These are phyloP conservation scores for Mantamonas sphyraenae DNA, from an alignment of 78 protist species.

Conservation along the genomic window DNA sequence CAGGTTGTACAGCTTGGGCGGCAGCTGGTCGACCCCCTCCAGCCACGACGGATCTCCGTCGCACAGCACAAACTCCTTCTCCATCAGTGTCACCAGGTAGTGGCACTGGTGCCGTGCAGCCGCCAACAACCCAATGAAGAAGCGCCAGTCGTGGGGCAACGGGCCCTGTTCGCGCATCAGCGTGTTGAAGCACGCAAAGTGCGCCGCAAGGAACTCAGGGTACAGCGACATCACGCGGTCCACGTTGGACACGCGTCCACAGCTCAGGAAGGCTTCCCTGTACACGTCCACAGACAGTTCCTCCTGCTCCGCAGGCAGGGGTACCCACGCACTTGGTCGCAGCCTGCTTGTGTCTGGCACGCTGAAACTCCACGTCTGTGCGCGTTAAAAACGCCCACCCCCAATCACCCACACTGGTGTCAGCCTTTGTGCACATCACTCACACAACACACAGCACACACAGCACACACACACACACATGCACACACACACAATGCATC, in stretches of 20 bases:
- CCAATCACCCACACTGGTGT: too few relatives aligned
- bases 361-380: too few relatives aligned
- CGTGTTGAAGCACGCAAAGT: neutral
- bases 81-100: constrained; percentile 51
- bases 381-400: too few relatives aligned
- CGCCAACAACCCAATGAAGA: constrained; percentile 57
- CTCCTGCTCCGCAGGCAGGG: too few relatives aligned
- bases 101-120: constrained; percentile 19
- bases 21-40: constrained; percentile 49
- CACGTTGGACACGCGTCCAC: neutral
- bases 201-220: neutral
- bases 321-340: too few relatives aligned
- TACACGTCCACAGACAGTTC: too few relatives aligned
- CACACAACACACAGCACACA: too few relatives aligned
- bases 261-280: too few relatives aligned
- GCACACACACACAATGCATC: too few relatives aligned
- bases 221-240: neutral
- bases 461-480: too few relatives aligned
- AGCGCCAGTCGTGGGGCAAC: constrained; percentile 50
- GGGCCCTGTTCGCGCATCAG: constrained; percentile 60
- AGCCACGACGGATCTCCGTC: constrained; percentile 67
- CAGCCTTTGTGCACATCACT: too few relatives aligned
- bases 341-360: too few relatives aligned
- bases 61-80: constrained; percentile 48
- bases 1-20: constrained; percentile 54